phyloP scores from a whole-genome alignment of 2,329 filamentous ascomycete genomes.

The Amphichorda felina region DNA sequence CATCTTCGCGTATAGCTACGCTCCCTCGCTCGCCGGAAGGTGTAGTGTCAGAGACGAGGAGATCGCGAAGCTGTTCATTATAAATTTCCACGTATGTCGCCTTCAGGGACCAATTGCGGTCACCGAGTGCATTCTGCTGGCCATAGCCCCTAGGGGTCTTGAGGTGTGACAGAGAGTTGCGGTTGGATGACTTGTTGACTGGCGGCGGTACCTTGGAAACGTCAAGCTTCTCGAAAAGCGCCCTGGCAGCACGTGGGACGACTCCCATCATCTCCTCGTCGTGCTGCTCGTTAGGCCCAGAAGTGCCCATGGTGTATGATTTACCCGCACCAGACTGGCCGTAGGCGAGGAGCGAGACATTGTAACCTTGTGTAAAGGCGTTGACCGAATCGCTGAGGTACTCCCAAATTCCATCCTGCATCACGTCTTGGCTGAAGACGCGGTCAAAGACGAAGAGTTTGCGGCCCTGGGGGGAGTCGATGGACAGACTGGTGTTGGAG shows the following conservation, averaged over 20 bases:
- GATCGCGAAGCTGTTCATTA: constrained; percentile 88
- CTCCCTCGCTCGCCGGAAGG: constrained; percentile 57
- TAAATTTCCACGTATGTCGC: constrained; percentile 97
- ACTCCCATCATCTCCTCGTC: constrained; percentile 71
- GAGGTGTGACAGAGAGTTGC: constrained; percentile 64
- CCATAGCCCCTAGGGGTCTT: constrained; percentile 65
- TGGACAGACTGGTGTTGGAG: constrained; percentile 70
- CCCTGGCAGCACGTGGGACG: constrained; percentile 80
- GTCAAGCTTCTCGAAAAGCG: constrained; percentile 80
- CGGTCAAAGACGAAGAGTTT: constrained; percentile 96
- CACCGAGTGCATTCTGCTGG: constrained; percentile 34
- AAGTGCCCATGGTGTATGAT: constrained; percentile 98
- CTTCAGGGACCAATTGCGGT: constrained; percentile 82
- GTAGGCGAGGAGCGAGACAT: constrained; percentile 93
- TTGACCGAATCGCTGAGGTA: constrained; percentile 84
- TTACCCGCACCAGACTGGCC: constrained; percentile 97
- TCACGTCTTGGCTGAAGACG: constrained; percentile 74
- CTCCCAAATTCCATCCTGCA: constrained; percentile 86
- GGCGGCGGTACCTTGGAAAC: constrained; percentile 34
- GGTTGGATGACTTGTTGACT: constrained; percentile 31
- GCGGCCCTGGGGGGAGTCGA: constrained; percentile 83
- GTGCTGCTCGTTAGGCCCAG: constrained; percentile 67
- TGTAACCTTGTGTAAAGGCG: constrained; percentile 92
- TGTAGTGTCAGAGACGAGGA: constrained; percentile 64
- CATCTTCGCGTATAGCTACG: constrained; percentile 90